A percentile compares a stretch with the other conserved stretches of the same genome.
Evolutionary conservation across 2,329 filamentous ascomycete species (phyloP).

Genomic region (Alternaria angustiovoidea): DNA sequence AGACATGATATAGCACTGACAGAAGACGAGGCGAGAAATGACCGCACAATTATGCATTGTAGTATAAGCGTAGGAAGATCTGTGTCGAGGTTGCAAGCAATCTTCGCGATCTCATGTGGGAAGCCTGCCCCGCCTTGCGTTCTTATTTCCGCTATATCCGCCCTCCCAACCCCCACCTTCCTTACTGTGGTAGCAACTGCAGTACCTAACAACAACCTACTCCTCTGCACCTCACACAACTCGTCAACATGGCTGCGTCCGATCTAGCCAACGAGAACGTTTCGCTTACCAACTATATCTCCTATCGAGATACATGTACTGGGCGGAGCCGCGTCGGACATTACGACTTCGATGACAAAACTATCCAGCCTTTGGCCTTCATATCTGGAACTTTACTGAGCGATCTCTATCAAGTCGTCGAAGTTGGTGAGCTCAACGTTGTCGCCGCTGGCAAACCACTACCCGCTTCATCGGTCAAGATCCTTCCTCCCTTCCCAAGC

Average conservation of each 20-base stretch:
- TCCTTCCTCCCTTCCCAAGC: conserved; percentile 58
- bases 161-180: background rate
- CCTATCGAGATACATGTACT: background rate
- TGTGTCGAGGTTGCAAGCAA: no score
- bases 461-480: conserved; percentile 19
- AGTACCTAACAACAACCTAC: no score
- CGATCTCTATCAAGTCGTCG: conserved; percentile 62
- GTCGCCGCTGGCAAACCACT: conserved; percentile 46
- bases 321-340: background rate
- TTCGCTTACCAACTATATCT: background rate
- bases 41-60: no score
- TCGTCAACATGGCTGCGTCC: background rate
- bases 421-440: conserved; percentile 54
- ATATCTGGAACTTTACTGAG: conserved; percentile 57
- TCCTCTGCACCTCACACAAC: background rate
- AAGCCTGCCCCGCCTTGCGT: no score
- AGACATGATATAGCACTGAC: no score
- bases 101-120: no score
- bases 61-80: no score
- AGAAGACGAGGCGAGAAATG: no score
- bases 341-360: background rate
- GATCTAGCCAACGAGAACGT: background rate
- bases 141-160: background rate
- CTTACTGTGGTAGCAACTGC: background rate
- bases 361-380: conserved; percentile 53